Evolutionary conservation across 2,329 filamentous ascomycete species (phyloP).

Genomic region (Colletotrichum sp.): DNA sequence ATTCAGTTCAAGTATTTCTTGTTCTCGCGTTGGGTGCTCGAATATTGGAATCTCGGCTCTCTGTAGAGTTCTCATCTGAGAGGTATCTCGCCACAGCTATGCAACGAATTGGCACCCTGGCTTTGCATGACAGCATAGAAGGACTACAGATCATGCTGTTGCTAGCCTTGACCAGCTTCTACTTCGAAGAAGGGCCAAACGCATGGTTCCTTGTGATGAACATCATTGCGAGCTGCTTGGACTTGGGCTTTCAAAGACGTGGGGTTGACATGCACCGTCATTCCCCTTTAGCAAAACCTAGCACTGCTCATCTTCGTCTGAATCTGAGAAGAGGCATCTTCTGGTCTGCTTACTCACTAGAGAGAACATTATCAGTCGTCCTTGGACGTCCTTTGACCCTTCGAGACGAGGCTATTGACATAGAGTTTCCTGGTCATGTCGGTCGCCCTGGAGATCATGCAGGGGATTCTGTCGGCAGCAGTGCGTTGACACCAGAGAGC

Average conservation of each 20-base stretch:
- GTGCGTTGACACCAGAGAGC: neutral
- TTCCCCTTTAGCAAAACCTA: neutral
- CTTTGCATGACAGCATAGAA: constrained; percentile 50
- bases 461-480: neutral
- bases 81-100: constrained; percentile 54
- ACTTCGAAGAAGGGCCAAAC: constrained; percentile 51
- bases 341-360: constrained; percentile 57
- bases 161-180: constrained; percentile 55
- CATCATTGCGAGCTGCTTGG: constrained; percentile 53
- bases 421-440: constrained; percentile 25
- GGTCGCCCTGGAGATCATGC: neutral
- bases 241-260: constrained; percentile 53
- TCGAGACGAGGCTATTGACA: constrained; percentile 58
- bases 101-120: constrained; percentile 46
- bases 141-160: constrained; percentile 54
- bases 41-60: constrained; percentile 46
- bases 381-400: constrained; percentile 61
- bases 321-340: constrained; percentile 59
- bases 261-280: neutral
- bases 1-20: constrained; percentile 55
- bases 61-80: constrained; percentile 49
- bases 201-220: constrained; percentile 61
- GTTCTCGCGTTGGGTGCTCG: constrained; percentile 54
- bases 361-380: constrained; percentile 56
- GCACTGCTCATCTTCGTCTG: constrained; percentile 45